Evolutionary conservation across 139 green algal species (phyloP).

Genomic region (Deuterostichococcus epilithicus): DNA sequence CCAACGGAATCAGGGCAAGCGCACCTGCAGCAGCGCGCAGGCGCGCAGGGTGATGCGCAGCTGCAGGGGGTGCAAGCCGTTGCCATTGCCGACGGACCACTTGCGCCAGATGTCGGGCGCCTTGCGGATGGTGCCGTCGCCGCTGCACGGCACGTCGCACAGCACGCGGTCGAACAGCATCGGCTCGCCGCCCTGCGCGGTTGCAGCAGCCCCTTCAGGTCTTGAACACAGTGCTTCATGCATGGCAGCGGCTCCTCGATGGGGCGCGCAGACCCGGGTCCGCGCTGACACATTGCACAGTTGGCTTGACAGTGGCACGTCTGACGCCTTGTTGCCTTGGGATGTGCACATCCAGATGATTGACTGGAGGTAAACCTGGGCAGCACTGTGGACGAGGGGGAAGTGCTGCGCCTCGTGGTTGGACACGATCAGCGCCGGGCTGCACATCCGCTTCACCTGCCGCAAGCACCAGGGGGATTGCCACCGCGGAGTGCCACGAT

Average conservation of each 20-base stretch:
- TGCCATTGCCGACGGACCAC: slow-evolving; percentile 74
- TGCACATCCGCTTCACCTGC: slow-evolving; percentile 82
- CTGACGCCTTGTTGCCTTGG: too few species aligned
- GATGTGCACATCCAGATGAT: too few species aligned
- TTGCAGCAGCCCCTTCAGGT: too few species aligned
- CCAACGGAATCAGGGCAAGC: too few species aligned
- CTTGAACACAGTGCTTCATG: too few species aligned
- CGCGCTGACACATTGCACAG: too few species aligned
- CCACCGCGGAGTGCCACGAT: too few species aligned
- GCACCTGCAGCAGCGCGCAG: slow-evolving; percentile 73
- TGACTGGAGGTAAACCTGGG: not conserved
- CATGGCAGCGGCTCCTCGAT: too few species aligned
- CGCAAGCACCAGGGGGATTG: not conserved
- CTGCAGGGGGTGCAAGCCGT: slow-evolving; percentile 87
- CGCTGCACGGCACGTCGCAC: slow-evolving; percentile 94
- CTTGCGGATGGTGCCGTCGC: slow-evolving; percentile 97
- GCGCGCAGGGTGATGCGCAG: slow-evolving; percentile 83
- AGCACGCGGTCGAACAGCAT: slow-evolving; percentile 90
- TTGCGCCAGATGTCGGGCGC: slow-evolving; percentile 93
- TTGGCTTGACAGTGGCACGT: too few species aligned
- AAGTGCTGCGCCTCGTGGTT: slow-evolving; percentile 91
- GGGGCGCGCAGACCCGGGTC: too few species aligned
- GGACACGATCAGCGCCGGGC: slow-evolving; percentile 84
- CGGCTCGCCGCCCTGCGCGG: not conserved
- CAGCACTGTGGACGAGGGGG: slow-evolving; percentile 47